Evolutionary conservation across 345 rosid genomes (phyloP).

Genomic region (Geranium rotundifolium): DNA sequence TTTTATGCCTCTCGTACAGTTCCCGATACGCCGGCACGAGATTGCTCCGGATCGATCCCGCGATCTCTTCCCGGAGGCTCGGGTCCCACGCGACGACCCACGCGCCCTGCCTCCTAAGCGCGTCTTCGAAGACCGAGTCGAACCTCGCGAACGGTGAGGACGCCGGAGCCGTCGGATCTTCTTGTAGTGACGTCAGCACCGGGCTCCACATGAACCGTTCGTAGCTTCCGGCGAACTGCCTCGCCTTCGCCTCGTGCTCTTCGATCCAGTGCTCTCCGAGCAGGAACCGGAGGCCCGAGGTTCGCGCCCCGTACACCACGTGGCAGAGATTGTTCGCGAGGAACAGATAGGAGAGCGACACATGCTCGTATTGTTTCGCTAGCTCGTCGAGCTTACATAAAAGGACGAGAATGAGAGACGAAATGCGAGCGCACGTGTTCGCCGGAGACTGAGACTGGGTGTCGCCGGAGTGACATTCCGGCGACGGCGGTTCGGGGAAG

Average conservation of each 20-base stretch:
- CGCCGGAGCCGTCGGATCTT: background rate
- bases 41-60: conserved; percentile 2
- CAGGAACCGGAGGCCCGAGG: conserved; percentile 2
- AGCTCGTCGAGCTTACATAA: conserved; percentile 12
- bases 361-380: conserved; percentile 13
- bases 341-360: conserved; percentile 11
- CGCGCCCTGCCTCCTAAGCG: conserved; percentile 3
- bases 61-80: conserved; percentile 10
- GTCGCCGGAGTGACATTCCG: no score
- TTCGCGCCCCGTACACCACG: conserved; percentile 4
- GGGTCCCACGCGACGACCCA: conserved; percentile 9
- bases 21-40: background rate
- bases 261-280: conserved; percentile 8
- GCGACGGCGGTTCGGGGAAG: background rate
- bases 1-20: conserved; percentile 2
- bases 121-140: conserved; percentile 3
- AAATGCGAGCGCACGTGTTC: background rate
- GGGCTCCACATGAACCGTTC: conserved; percentile 12
- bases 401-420: conserved; percentile 11
- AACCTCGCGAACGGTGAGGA: background rate
- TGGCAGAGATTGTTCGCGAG: conserved; percentile 15
- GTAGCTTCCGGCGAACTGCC: conserved; percentile 7
- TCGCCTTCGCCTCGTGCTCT: conserved; percentile 13
- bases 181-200: conserved; percentile 4
- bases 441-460: background rate